These are phyloP conservation scores for Madurella fahalii DNA, from an alignment of 2,329 filamentous ascomycete species.

Conservation along the genomic window DNA sequence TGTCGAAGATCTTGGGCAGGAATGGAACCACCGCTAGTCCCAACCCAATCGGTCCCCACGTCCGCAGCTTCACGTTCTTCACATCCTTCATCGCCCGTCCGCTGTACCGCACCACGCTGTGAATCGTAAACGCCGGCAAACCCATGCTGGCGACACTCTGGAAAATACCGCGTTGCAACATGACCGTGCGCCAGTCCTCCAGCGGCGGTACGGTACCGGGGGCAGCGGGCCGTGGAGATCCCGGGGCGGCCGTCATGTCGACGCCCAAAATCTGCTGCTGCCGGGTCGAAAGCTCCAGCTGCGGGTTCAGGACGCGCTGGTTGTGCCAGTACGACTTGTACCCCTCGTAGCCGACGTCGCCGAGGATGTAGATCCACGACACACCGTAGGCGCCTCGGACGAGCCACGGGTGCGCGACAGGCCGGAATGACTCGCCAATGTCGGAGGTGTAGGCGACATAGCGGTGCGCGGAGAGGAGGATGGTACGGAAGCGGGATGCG, in stretches of 20 bases:
- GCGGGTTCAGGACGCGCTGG: slow-evolving; percentile 67
- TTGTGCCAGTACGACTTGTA: slow-evolving; percentile 94
- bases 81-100: slow-evolving; percentile 77
- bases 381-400: slow-evolving; percentile 82
- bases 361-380: slow-evolving; percentile 87
- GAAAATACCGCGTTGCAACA: slow-evolving; percentile 87
- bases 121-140: slow-evolving; percentile 87
- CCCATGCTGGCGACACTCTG: slow-evolving; percentile 92
- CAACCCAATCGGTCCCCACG: slow-evolving; percentile 87
- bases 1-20: slow-evolving; percentile 79
- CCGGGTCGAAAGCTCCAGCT: slow-evolving; percentile 50
- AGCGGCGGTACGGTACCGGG: slow-evolving; percentile 59
- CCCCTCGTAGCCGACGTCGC: slow-evolving; percentile 88
- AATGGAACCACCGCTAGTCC: slow-evolving; percentile 75
- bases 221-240: background rate
- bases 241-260: slow-evolving; percentile 19
- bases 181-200: slow-evolving; percentile 86
- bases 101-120: slow-evolving; percentile 86
- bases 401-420: slow-evolving; percentile 79
- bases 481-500: slow-evolving; percentile 76
- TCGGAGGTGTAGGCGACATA: slow-evolving; percentile 97
- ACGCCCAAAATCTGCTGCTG: slow-evolving; percentile 47
- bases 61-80: slow-evolving; percentile 71
- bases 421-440: slow-evolving; percentile 93
- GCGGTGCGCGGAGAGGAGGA: slow-evolving; percentile 84